These are phyloP conservation scores for Dactylellina drechsleri DNA, from an alignment of 2,329 filamentous ascomycete species.

Conservation along the genomic window DNA sequence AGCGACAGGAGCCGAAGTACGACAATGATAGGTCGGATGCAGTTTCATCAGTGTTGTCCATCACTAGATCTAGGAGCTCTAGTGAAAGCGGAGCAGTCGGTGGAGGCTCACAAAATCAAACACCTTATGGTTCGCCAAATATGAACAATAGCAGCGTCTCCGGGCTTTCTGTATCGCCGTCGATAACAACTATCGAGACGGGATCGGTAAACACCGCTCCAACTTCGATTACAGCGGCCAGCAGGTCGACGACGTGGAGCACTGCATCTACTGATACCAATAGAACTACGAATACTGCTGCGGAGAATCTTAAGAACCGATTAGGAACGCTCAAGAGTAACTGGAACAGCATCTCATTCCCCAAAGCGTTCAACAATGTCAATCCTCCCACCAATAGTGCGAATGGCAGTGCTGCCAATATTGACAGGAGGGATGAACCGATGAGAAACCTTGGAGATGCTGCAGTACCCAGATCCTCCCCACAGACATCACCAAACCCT, in stretches of 20 bases:
- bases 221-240: slow-evolving; percentile 19
- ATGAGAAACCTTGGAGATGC: neutral
- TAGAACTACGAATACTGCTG: slow-evolving; percentile 25
- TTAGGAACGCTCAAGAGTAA: slow-evolving; percentile 45
- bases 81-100: slow-evolving; percentile 31
- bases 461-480: slow-evolving; percentile 5
- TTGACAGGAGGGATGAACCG: neutral
- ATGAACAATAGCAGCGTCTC: slow-evolving; percentile 14
- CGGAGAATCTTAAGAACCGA: slow-evolving; percentile 28
- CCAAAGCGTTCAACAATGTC: slow-evolving; percentile 45
- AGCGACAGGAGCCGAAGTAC: slow-evolving; percentile 49
- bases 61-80: slow-evolving; percentile 48
- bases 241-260: slow-evolving; percentile 20
- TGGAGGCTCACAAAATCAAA: slow-evolving; percentile 22
- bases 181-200: slow-evolving; percentile 34
- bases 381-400: slow-evolving; percentile 4
- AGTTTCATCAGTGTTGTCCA: slow-evolving; percentile 47
- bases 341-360: slow-evolving; percentile 35
- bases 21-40: slow-evolving; percentile 48
- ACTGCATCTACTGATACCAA: slow-evolving; percentile 21
- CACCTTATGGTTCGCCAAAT: slow-evolving; percentile 32
- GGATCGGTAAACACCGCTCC: slow-evolving; percentile 27
- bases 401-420: neutral
- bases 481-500: slow-evolving; percentile 57
- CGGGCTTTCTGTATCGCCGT: slow-evolving; percentile 35